These are phyloP conservation scores for Eucalyptus tenuipes DNA, from an alignment of 345 rosid species.

Conservation along the genomic window DNA sequence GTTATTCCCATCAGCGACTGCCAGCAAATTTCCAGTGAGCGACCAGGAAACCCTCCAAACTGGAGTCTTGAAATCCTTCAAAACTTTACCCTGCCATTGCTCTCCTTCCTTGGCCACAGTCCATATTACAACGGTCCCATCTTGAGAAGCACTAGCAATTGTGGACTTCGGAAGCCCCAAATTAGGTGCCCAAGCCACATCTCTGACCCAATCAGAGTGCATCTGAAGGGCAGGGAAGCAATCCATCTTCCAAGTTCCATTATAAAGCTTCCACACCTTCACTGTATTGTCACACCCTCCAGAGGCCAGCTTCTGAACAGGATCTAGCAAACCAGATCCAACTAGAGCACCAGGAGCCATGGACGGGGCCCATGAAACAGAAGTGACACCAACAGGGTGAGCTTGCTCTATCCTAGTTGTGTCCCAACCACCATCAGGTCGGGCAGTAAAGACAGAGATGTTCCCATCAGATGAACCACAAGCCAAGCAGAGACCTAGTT, in stretches of 20 bases:
- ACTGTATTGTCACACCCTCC: conserved; percentile 55
- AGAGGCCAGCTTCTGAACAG: conserved; percentile 44
- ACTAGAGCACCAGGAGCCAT: conserved; percentile 42
- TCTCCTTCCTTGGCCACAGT: conserved; percentile 44
- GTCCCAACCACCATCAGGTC: conserved; percentile 57
- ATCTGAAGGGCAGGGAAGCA: conserved; percentile 47
- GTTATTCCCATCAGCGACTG: conserved; percentile 47
- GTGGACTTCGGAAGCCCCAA: conserved; percentile 57
- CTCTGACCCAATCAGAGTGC: conserved; percentile 62
- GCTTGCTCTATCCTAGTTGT: conserved; percentile 46
- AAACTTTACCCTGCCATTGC: conserved; percentile 44
- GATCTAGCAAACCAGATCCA: conserved; percentile 31
- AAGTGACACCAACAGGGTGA: conserved; percentile 57
- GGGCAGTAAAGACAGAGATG: conserved; percentile 40
- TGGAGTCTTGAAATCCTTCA: conserved; percentile 52
- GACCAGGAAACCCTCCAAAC: conserved; percentile 62
- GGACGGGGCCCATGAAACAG: conserved; percentile 66
- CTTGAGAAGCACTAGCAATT: conserved; percentile 54
- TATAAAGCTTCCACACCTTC: conserved; percentile 45
- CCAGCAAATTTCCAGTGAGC: conserved; percentile 43
- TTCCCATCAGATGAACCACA: conserved; percentile 65
- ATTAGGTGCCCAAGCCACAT: conserved; percentile 68
- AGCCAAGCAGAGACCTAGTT: conserved; percentile 56
- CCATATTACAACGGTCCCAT: conserved; percentile 55
- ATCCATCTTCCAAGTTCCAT: conserved; percentile 54